A percentile compares a stretch with the other conserved stretches of the same genome.
phyloP scores from a whole-genome alignment of 1,284 basidiomycete species.

The Malassezia globosa region DNA sequence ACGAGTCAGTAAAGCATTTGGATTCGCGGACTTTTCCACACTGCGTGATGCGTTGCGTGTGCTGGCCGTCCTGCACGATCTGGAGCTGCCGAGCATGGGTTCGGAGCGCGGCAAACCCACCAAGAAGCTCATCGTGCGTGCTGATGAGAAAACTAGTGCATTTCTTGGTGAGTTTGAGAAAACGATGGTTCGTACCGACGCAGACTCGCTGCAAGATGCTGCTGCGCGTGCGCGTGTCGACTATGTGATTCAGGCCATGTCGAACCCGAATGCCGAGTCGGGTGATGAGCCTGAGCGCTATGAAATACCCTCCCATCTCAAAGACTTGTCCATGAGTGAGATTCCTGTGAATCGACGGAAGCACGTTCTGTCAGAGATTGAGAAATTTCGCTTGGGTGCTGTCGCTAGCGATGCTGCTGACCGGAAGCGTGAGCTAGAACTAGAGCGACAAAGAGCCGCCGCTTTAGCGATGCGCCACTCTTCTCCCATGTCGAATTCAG shows the following conservation, averaged over 20 bases:
- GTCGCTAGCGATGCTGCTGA: conserved; percentile 41
- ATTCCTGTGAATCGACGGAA: conserved; percentile 88
- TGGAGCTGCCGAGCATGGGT: conserved; percentile 56
- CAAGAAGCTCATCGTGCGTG: conserved; percentile 66
- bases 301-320: conserved; percentile 81
- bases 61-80: conserved; percentile 64
- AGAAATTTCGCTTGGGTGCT: conserved; percentile 54
- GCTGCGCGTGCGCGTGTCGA: conserved; percentile 54
- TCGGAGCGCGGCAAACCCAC: conserved; percentile 20
- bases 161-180: conserved; percentile 73
- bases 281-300: conserved; percentile 49
- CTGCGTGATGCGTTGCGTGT: conserved; percentile 76
- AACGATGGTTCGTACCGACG: conserved; percentile 67
- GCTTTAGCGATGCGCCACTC: conserved; percentile 8
- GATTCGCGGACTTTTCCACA: conserved; percentile 82
- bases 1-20: conserved; percentile 82
- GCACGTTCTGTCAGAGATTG: conserved; percentile 84
- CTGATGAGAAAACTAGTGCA: conserved; percentile 78
- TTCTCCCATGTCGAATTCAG: not conserved
- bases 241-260: conserved; percentile 41
- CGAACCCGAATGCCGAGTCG: conserved; percentile 55
- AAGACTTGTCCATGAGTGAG: conserved; percentile 86
- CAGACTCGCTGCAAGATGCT: conserved; percentile 23
- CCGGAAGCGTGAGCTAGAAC: conserved; percentile 30
- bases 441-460: conserved; percentile 29